These are phyloP conservation scores for Saccharum hybrid DNA, from an alignment of 202 grass and related monocot species.

Conservation along the genomic window DNA sequence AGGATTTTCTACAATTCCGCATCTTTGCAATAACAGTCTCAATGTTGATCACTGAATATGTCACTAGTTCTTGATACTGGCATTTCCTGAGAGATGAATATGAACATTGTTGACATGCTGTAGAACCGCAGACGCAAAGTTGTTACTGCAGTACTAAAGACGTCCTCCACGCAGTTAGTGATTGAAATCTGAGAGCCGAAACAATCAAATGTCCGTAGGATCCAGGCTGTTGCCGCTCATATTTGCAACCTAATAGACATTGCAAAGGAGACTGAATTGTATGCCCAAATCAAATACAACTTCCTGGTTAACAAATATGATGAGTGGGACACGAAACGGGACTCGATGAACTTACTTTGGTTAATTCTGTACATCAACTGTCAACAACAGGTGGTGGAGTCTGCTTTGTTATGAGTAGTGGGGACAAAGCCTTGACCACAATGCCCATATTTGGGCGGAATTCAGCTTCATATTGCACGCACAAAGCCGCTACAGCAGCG, in stretches of 20 bases:
- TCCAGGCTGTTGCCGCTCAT: too few species aligned
- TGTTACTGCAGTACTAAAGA: too few species aligned
- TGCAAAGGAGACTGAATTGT: not conserved
- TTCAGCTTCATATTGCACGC: constrained; percentile 91
- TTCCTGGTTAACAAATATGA: not conserved
- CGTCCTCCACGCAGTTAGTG: too few species aligned
- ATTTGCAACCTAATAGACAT: not conserved
- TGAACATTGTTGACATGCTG: too few species aligned
- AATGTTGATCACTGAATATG: too few species aligned
- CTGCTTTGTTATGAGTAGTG: constrained; percentile 62
- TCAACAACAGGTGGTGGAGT: constrained; percentile 41
- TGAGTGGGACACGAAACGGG: not conserved
- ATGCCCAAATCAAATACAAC: not conserved
- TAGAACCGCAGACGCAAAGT: too few species aligned
- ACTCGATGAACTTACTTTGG: constrained; percentile 20
- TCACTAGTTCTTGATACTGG: too few species aligned
- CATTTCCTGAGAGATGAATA: too few species aligned
- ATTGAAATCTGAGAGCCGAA: too few species aligned
- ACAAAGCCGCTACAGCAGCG: constrained; percentile 79
- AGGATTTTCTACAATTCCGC: too few species aligned
- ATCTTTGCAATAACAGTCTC: too few species aligned
- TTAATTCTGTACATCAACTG: constrained; percentile 43
- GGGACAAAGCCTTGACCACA: constrained; percentile 84
- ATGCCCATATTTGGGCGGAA: constrained; percentile 89
- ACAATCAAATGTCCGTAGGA: too few species aligned